Evolutionary conservation across 495 filamentous ascomycete genomes (phyloP), one percentile per base, ranked within the genome.

Genomic region (Xanthoparmelia taractica): DNA sequence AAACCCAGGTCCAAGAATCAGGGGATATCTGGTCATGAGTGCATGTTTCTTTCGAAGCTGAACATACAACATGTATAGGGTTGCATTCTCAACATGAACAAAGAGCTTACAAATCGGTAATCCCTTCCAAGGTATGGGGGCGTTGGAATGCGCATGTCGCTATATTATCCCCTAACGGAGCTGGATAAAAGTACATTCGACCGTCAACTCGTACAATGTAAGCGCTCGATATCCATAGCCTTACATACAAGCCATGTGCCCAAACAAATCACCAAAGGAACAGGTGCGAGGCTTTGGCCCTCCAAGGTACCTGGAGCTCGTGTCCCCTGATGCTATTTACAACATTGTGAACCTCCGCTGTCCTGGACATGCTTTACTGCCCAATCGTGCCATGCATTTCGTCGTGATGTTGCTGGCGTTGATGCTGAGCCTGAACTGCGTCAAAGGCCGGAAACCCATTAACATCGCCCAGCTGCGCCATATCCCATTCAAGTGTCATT

Each of bases 401-500:
- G 23, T 48, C 23, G 7, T 25, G 23, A 25, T 45, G 37, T 18
- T 61, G 41, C 37, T 36, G 17, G 20, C 12, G 50, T 29, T 29
- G 23, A 6, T 27, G 34, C 13, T 33, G 13, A 12, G n/a, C 25
- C 20, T 34, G 58, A 34, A 34, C 50, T 11, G 33, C 41, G n/a
- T 48, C 58, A 8, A 33, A 52, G n/a, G 60, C 25, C 25, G 61
- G 41, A 38, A 68, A 50, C n/a, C 63, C 66, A 41, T 66, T 61
- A 8, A 41, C 45, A 29, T 52, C n/a, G 54, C 85, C 88, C 82
- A 94, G 87, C 71, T 96, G 91, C 0, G 91, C 91, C 94, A 95
- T 97, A 70, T 97, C 91, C 95, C 95, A 98, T 71, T 97, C 95
- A 27, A 97, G 82, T 18, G 90, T 94, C 86, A 96, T 95, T 13